These are phyloP conservation scores for Aschersonia sp. DNA, from an alignment of 2,329 filamentous ascomycete genomes.

Conservation along the genomic window DNA sequence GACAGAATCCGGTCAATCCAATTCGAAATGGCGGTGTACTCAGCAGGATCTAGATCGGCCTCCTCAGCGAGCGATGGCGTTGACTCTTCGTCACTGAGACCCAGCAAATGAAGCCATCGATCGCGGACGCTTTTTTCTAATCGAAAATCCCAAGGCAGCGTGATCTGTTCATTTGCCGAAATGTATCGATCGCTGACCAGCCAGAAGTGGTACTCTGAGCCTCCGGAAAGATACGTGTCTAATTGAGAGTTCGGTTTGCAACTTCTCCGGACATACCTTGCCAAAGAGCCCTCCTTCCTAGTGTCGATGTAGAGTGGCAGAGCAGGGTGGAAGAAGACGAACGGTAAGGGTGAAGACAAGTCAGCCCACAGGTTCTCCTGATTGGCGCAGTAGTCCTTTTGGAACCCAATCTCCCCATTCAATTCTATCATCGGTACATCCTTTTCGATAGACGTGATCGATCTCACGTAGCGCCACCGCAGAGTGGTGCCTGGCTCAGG, in stretches of 20 bases:
- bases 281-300: slow-evolving; percentile 67
- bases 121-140: slow-evolving; percentile 38
- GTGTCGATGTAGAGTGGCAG: slow-evolving; percentile 91
- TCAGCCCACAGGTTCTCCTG: slow-evolving; percentile 54
- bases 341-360: slow-evolving; percentile 49
- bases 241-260: slow-evolving; percentile 81
- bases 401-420: slow-evolving; percentile 61
- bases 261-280: slow-evolving; percentile 83
- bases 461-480: slow-evolving; percentile 53
- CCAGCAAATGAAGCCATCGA: slow-evolving; percentile 43
- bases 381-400: slow-evolving; percentile 56
- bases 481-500: slow-evolving; percentile 26
- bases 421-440: slow-evolving; percentile 52
- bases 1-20: slow-evolving; percentile 59
- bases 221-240: slow-evolving; percentile 69
- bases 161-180: slow-evolving; percentile 46
- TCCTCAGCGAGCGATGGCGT: slow-evolving; percentile 27
- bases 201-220: slow-evolving; percentile 80
- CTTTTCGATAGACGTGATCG: slow-evolving; percentile 36
- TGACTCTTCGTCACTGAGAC: slow-evolving; percentile 45
- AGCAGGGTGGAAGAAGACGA: slow-evolving; percentile 76
- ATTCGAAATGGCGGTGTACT: slow-evolving; percentile 43
- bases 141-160: slow-evolving; percentile 52
- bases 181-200: slow-evolving; percentile 74
- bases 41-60: slow-evolving; percentile 40